Conservation (phyloP, 1,284 basidiomycete genomes). For the Heliocybe sulcata region DNA sequence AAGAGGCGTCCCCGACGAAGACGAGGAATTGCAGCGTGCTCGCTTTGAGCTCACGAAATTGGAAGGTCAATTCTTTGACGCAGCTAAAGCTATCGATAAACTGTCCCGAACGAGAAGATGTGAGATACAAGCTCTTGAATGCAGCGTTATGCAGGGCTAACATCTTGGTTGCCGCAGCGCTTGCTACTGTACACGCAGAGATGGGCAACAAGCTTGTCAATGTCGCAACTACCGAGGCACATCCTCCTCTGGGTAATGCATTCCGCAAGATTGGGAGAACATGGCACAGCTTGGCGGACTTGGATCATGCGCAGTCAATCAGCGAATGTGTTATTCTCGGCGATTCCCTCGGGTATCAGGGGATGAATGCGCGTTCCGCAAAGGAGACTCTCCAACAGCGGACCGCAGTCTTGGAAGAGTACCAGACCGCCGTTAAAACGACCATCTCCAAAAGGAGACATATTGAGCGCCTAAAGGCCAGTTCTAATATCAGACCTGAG, state of each 20-base stretch:
- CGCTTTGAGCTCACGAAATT: slow-evolving; percentile 86
- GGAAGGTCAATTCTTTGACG: slow-evolving; percentile 84
- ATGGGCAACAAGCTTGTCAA: slow-evolving; percentile 87
- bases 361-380: slow-evolving; percentile 88
- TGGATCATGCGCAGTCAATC: slow-evolving; percentile 81
- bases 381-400: slow-evolving; percentile 88
- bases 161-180: slow-evolving; percentile 35
- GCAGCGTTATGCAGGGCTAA: slow-evolving; percentile 1
- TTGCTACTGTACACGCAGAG: slow-evolving; percentile 72
- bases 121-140: slow-evolving; percentile 22
- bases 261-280: slow-evolving; percentile 78
- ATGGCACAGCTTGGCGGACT: slow-evolving; percentile 79
- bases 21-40: slow-evolving; percentile 81
- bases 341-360: slow-evolving; percentile 90
- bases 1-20: slow-evolving; percentile 73
- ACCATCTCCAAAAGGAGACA: slow-evolving; percentile 87
- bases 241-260: slow-evolving; percentile 73
- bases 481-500: slow-evolving; percentile 77
- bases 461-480: slow-evolving; percentile 87
- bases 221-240: slow-evolving; percentile 83
- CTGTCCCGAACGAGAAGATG: slow-evolving; percentile 76
- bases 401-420: slow-evolving; percentile 85
- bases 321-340: slow-evolving; percentile 90
- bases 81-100: slow-evolving; percentile 82
- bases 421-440: slow-evolving; percentile 83